Evolutionary conservation across 495 filamentous ascomycete species (phyloP).

Genomic region (Glutinoglossum americanum): DNA sequence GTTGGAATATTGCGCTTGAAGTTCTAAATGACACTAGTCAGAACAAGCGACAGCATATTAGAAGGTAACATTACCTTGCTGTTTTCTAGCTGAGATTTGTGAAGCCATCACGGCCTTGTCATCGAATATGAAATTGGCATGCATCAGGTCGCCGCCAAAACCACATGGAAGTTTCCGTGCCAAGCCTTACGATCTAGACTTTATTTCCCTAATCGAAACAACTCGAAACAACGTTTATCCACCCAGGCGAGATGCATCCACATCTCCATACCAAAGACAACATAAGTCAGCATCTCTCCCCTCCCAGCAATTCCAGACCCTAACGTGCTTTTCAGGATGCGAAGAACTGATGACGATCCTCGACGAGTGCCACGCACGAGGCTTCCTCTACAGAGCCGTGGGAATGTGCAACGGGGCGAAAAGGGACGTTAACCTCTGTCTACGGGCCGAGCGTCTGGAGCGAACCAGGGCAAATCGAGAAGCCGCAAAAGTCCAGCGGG

Average conservation of each 20-base stretch:
- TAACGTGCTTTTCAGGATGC: slow-evolving; percentile 48
- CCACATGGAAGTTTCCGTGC: too few species aligned
- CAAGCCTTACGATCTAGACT: too few species aligned
- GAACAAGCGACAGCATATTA: background rate
- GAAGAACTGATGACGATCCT: slow-evolving; percentile 80
- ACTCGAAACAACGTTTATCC: background rate
- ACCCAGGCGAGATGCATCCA: slow-evolving; percentile 72
- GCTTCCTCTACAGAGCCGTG: slow-evolving; percentile 70
- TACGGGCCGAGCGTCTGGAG: slow-evolving; percentile 55
- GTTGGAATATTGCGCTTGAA: slow-evolving; percentile 80
- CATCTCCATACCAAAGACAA: slow-evolving; percentile 86
- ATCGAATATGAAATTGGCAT: too few species aligned
- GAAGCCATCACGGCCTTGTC: slow-evolving; percentile 1
- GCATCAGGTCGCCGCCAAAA: too few species aligned
- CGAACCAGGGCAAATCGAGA: slow-evolving; percentile 58
- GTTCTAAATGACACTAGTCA: slow-evolving; percentile 31
- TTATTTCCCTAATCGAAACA: too few species aligned
- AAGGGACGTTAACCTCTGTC: slow-evolving; percentile 55
- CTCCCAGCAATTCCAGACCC: background rate
- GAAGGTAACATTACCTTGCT: slow-evolving; percentile 14
- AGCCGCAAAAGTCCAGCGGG: slow-evolving; percentile 41
- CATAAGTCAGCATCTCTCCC: slow-evolving; percentile 32
- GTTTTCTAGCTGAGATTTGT: slow-evolving; percentile 35
- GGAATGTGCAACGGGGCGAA: slow-evolving; percentile 85
- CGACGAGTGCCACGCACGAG: slow-evolving; percentile 84